Evolutionary conservation across 2,329 filamentous ascomycete genomes (phyloP).

Genomic region (Claviceps capensis): DNA sequence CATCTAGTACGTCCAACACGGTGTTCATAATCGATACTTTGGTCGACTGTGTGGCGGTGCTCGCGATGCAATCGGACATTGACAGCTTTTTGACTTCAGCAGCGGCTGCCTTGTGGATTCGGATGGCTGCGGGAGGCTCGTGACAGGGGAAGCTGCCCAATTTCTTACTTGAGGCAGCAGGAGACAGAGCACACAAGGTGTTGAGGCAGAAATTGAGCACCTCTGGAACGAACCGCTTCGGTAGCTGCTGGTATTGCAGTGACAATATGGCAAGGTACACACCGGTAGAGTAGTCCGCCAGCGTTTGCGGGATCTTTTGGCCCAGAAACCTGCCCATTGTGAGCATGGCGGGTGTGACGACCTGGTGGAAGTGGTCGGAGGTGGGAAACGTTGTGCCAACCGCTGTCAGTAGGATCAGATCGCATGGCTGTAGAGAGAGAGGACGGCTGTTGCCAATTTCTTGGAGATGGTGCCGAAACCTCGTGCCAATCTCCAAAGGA

Average conservation of each 20-base stretch:
- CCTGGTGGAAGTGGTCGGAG: conserved; percentile 93
- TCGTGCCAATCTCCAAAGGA: conserved; percentile 60
- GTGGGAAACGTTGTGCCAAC: conserved; percentile 81
- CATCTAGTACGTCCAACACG: conserved; percentile 50
- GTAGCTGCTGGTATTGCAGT: conserved; percentile 68
- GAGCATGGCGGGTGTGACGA: conserved; percentile 80
- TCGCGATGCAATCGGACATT: conserved; percentile 42
- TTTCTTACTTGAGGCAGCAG: conserved; percentile 30
- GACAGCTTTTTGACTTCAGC: conserved; percentile 36
- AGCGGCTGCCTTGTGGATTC: conserved; percentile 31
- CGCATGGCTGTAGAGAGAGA: conserved; percentile 46
- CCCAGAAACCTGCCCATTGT: conserved; percentile 74
- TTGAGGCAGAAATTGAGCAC: conserved; percentile 70
- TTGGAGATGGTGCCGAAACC: conserved; percentile 61
- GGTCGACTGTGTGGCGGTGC: conserved; percentile 21
- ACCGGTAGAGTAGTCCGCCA: conserved; percentile 58
- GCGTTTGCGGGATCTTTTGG: conserved; percentile 52
- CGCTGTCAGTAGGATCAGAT: conserved; percentile 72
- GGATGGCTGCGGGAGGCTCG: conserved; percentile 35
- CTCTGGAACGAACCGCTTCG: conserved; percentile 84
- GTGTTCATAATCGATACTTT: conserved; percentile 50
- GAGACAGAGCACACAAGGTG: conserved; percentile 55
- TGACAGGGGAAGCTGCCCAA: conserved; percentile 49
- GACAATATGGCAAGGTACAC: conserved; percentile 67
- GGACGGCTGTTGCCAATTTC: conserved; percentile 36